Evolutionary conservation across 2,329 filamentous ascomycete genomes (phyloP), one percentile per base, ranked within the genome.

Genomic region (Fusarium chaquense): DNA sequence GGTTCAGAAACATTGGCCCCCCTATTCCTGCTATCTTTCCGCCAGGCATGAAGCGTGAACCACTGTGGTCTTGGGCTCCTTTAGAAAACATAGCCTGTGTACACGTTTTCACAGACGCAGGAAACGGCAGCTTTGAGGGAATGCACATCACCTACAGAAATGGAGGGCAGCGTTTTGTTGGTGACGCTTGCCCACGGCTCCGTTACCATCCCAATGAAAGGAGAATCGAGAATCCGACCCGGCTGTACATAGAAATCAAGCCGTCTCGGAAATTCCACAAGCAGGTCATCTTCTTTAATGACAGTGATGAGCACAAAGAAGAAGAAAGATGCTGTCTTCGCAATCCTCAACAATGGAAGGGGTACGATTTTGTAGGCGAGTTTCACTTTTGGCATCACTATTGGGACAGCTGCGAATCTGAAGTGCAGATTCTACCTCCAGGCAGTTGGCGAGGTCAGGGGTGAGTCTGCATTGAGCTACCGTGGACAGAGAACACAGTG

Each of bases 61-160:
- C 33, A 18, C 2, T 12, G 13, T 35, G 33, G 45, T 40, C 45
- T 6, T 58, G 58, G 58, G 58, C 38, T 38, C 45, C 53, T 8
- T 7, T 62, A 2, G 11, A 40, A 46, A 18, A 13, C 13, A 62
- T 62, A 22, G 8, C 5, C 2, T 4, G 10, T 10, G 24, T 58
- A 16, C 11, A 8, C 2, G 51, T 56, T 7, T 44, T 30, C 16
- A 15, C 10, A 4, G 6, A 4, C 5, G 7, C 6, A 6, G 5
- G 2, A 13, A 6, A 12, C 1, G 5, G 11, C 6, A 5, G 13
- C 2, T 62, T 58, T 35, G 1, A 10, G 0, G 53, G 53, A 22
- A 51, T 62, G 40, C 16, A 24, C 7, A 58, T 62, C 13, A 4
- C 12, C 2, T 58, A 62, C 26, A 33, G 41, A 15, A 62, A 58